A percentile compares a stretch with the other conserved stretches of the same genome.
Evolutionary conservation across 768 basidiomycete species (phyloP).

Genomic region (Inosperma sp.): DNA sequence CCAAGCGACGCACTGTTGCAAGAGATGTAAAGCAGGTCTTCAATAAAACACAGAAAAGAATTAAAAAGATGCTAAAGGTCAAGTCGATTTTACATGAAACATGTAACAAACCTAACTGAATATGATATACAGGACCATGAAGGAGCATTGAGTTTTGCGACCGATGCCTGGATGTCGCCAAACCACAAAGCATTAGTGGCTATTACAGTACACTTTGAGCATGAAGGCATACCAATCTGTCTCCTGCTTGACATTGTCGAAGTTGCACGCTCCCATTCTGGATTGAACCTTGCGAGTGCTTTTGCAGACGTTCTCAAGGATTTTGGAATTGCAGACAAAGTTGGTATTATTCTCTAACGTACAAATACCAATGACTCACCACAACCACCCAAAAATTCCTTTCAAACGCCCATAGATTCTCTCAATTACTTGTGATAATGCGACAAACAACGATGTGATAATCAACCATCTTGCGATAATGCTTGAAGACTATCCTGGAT

Average conservation of each 20-base stretch:
- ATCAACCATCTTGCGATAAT: no score
- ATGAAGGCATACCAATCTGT: no score
- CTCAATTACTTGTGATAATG: slow-evolving; percentile 33
- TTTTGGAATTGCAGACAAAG: slow-evolving; percentile 32
- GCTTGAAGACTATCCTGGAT: no score
- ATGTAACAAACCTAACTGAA: not conserved
- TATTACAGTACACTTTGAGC: no score
- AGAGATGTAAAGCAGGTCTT: slow-evolving; percentile 26
- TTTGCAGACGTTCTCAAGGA: no score
- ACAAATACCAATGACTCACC: not conserved
- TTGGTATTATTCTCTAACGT: slow-evolving; percentile 10
- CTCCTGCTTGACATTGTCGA: no score
- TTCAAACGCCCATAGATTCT: slow-evolving; percentile 21
- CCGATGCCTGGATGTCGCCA: slow-evolving; percentile 38
- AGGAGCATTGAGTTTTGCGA: slow-evolving; percentile 9
- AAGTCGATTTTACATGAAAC: not conserved
- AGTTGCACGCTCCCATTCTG: slow-evolving; percentile 30
- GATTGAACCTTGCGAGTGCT: slow-evolving; percentile 30
- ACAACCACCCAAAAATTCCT: not conserved
- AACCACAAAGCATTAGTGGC: no score
- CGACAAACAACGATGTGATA: no score
- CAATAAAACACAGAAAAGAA: not conserved
- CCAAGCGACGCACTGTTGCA: slow-evolving; percentile 28
- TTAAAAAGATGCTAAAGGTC: not conserved
- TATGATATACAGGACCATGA: not conserved